Conservation (phyloP, 176 grass and related monocot genomes). For the Juncus inflexus region DNA sequence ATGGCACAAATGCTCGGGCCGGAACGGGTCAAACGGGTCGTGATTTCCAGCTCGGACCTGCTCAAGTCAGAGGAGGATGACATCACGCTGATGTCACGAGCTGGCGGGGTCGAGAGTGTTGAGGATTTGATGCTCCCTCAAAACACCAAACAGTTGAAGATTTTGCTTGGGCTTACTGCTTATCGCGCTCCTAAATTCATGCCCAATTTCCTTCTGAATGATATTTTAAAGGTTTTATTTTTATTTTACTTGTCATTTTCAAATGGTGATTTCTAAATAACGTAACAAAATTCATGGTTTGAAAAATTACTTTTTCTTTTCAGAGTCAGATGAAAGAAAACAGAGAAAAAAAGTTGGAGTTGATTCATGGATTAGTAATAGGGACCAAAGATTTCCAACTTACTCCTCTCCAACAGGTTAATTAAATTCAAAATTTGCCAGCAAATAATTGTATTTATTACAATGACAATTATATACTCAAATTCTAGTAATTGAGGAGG, state of each 20-base stretch:
- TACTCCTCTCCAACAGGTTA: constrained; percentile 64
- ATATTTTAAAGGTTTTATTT: constrained; percentile 38
- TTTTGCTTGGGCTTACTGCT: constrained; percentile 42
- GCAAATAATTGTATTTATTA: not conserved
- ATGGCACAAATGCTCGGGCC: constrained; percentile 45
- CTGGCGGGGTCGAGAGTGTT: constrained; percentile 40
- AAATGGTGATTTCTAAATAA: not conserved
- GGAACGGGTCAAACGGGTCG: constrained; percentile 39
- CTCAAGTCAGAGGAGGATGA: constrained; percentile 65
- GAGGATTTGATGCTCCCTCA: constrained; percentile 47
- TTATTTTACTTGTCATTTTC: not conserved
- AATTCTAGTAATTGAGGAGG: no score
- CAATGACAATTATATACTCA: no score
- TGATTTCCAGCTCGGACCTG: constrained; percentile 58
- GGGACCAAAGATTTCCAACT: constrained; percentile 57
- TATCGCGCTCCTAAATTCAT: constrained; percentile 52
- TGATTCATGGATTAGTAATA: constrained; percentile 56
- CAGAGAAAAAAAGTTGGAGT: constrained; percentile 54
- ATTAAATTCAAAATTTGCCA: not conserved
- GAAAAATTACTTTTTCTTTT: constrained; percentile 16
- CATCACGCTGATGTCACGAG: constrained; percentile 40
- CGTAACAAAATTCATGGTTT: not conserved
- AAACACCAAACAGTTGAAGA: constrained; percentile 34
- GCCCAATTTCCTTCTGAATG: constrained; percentile 61
- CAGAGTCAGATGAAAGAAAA: constrained; percentile 57